Percentiles rank a stretch among this genome's conserved stretches.
Evolutionary conservation across 441 rosid genomes (phyloP).

Genomic region (Gossypium schwendimanii): DNA sequence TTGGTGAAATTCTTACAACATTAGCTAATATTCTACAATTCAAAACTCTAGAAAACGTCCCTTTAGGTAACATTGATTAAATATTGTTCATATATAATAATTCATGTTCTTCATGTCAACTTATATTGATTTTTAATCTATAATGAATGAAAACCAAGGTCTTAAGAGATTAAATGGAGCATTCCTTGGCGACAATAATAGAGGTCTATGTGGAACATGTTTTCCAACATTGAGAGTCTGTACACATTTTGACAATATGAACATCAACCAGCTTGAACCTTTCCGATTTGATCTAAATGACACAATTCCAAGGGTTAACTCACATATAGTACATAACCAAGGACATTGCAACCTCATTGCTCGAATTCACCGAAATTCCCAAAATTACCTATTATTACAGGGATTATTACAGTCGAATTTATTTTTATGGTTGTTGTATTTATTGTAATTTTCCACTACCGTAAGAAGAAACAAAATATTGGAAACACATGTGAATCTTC

Average conservation of each 20-base stretch:
- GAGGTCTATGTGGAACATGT: slow-evolving; percentile 50
- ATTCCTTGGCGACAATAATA: slow-evolving; percentile 56
- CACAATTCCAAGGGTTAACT: slow-evolving; percentile 14
- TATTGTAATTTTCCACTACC: slow-evolving; percentile 32
- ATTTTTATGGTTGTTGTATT: slow-evolving; percentile 35
- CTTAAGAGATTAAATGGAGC: slow-evolving; percentile 51
- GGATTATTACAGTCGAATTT: slow-evolving; percentile 39
- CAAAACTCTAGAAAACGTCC: slow-evolving; percentile 51
- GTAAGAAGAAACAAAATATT: slow-evolving; percentile 70
- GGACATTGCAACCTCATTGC: slow-evolving; percentile 48
- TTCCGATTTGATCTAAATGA: slow-evolving; percentile 17
- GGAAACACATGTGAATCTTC: slow-evolving; percentile 42
- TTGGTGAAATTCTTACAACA: slow-evolving; percentile 46
- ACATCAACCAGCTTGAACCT: slow-evolving; percentile 32
- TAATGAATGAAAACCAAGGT: slow-evolving; percentile 28
- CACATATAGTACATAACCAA: slow-evolving; percentile 24
- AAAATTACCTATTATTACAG: slow-evolving; percentile 39
- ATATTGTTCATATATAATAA: neutral
- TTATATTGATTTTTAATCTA: slow-evolving; percentile 10
- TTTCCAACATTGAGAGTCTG: slow-evolving; percentile 46
- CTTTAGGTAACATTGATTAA: slow-evolving; percentile 38
- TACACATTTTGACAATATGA: slow-evolving; percentile 30
- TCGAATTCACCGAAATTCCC: slow-evolving; percentile 45
- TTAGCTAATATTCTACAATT: slow-evolving; percentile 39
- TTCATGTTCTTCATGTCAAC: slow-evolving; percentile 2